phyloP scores from a whole-genome alignment of 1,284 basidiomycete genomes.

The Apiotrichum veenhuisii region DNA sequence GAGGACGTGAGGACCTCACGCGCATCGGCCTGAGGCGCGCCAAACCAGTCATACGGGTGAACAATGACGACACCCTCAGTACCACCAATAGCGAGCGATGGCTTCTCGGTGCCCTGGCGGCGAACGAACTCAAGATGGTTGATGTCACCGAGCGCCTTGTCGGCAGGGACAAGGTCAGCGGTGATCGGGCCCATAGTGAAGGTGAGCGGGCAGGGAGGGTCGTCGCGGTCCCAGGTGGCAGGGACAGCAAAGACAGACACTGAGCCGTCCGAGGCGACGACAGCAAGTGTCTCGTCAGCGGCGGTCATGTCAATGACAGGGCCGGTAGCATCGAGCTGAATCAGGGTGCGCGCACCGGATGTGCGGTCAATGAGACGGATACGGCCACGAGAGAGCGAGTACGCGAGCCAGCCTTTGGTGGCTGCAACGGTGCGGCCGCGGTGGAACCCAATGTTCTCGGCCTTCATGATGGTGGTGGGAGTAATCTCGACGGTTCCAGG shows the following conservation, averaged over 20 bases:
- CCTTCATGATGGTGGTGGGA: slow-evolving; percentile 34
- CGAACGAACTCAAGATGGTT: slow-evolving; percentile 37
- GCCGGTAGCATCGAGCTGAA: slow-evolving; percentile 27
- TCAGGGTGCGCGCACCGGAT: slow-evolving; percentile 32
- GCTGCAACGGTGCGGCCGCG: slow-evolving; percentile 32
- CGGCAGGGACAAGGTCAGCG: slow-evolving; percentile 5
- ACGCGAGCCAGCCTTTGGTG: slow-evolving; percentile 37
- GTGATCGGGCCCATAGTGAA: slow-evolving; percentile 17
- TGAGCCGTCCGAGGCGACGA: slow-evolving; percentile 26
- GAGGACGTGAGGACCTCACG: slow-evolving; percentile 14
- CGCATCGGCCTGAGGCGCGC: slow-evolving; percentile 6
- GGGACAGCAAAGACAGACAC: slow-evolving; percentile 35
- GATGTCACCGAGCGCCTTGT: slow-evolving; percentile 20
- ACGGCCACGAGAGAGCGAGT: slow-evolving; percentile 34
- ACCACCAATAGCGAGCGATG: slow-evolving; percentile 36
- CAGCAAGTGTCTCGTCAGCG: slow-evolving; percentile 26
- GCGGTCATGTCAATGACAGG: slow-evolving; percentile 36
- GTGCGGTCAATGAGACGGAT: slow-evolving; percentile 35
- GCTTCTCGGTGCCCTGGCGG: slow-evolving; percentile 16
- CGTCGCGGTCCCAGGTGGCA: slow-evolving; percentile 27
- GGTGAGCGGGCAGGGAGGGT: slow-evolving; percentile 24
- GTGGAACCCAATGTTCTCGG: slow-evolving; percentile 21
- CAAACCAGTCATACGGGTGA: slow-evolving; percentile 16
- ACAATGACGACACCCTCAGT: slow-evolving; percentile 33
- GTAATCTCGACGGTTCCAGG: slow-evolving; percentile 24